Evolutionary conservation across 1,284 basidiomycete species (phyloP).

Genomic region (Moniliophthora roreri): DNA sequence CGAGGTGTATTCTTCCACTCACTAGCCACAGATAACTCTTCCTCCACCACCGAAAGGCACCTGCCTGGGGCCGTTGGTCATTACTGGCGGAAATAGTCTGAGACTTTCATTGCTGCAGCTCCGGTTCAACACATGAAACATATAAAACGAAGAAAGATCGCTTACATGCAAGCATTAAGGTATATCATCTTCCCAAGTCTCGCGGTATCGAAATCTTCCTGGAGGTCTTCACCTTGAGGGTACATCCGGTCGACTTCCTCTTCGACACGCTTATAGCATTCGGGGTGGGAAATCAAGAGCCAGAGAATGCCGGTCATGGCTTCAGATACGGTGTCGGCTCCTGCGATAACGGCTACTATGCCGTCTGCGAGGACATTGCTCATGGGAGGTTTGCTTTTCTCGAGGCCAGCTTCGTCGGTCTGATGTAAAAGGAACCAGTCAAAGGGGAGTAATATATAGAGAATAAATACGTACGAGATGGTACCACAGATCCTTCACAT

Average conservation of each 20-base stretch:
- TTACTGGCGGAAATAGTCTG: background rate
- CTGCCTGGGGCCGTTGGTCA: background rate
- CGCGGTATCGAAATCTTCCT: constrained; percentile 30
- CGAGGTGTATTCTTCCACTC: background rate
- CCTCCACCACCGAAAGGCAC: background rate
- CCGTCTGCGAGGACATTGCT: constrained; percentile 42
- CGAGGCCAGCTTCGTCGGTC: constrained; percentile 46
- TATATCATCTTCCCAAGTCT: constrained; percentile 32
- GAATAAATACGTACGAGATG: constrained; percentile 29
- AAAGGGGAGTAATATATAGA: background rate
- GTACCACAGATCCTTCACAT: constrained; percentile 46
- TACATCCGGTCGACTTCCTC: constrained; percentile 49
- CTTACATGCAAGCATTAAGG: constrained; percentile 52
- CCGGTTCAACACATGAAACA: background rate
- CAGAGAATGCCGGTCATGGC: constrained; percentile 44
- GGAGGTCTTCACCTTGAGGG: constrained; percentile 32
- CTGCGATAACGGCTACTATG: constrained; percentile 51
- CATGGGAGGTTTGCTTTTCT: constrained; percentile 32
- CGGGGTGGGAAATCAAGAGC: constrained; percentile 43
- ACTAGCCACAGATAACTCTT: background rate
- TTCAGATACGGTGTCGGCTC: constrained; percentile 55
- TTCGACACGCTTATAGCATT: constrained; percentile 40
- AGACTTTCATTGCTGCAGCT: background rate
- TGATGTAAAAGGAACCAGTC: constrained; percentile 18
- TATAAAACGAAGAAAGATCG: constrained; percentile 9